phyloP scores from a whole-genome alignment of 305 asterid genomes.

The Solanum hybrid region DNA sequence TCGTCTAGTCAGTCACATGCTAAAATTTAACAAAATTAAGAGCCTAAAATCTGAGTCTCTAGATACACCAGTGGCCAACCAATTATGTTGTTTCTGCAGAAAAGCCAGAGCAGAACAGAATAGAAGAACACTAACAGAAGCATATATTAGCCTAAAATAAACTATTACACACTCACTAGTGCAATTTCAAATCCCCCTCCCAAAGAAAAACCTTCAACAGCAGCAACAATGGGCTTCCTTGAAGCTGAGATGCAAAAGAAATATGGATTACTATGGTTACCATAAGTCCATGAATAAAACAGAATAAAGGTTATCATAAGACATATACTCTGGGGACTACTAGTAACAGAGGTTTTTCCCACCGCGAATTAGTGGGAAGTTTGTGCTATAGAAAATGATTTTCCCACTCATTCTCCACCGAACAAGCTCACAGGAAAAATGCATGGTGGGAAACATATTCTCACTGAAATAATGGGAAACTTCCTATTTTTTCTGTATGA shows the following conservation, averaged over 20 bases:
- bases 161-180: slow-evolving; percentile 41
- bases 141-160: neutral
- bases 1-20: neutral
- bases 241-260: slow-evolving; percentile 42
- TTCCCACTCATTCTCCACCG: neutral
- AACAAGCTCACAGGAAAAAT: neutral
- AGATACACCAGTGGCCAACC: slow-evolving; percentile 7
- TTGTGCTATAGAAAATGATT: neutral
- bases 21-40: neutral
- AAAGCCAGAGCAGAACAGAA: slow-evolving; percentile 2
- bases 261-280: neutral
- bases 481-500: neutral
- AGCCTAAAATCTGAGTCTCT: neutral
- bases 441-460: neutral
- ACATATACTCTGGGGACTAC: neutral
- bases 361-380: neutral
- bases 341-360: neutral
- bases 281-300: neutral
- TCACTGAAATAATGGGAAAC: neutral
- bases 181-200: slow-evolving; percentile 98
- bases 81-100: neutral
- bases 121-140: neutral
- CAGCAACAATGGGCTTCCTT: slow-evolving; percentile 88
- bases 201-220: slow-evolving; percentile 94
- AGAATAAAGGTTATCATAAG: neutral